phyloP scores from a whole-genome alignment of 1,284 basidiomycete genomes.

The Lignosus rhinocerotis region DNA sequence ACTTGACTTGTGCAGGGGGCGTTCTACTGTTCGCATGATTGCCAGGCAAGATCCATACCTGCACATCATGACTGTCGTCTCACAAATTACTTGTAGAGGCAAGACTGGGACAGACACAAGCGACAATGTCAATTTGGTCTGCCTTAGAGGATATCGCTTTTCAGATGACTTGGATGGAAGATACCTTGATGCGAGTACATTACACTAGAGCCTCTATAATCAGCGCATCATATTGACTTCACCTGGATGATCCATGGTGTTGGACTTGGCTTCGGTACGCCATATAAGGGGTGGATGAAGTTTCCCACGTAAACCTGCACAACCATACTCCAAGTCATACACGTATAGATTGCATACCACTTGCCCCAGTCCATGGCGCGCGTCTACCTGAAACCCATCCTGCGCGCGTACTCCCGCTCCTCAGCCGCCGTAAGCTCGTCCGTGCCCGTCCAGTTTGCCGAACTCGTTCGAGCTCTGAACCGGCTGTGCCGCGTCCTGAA shows the following conservation, averaged over 20 bases:
- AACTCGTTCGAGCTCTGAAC: conserved; percentile 87
- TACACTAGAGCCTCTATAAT: background rate
- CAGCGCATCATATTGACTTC: background rate
- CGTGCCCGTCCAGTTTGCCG: conserved; percentile 89
- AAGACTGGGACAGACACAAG: conserved; percentile 26
- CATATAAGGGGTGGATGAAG: too few relatives aligned
- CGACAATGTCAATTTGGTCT: conserved; percentile 7
- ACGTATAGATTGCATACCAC: background rate
- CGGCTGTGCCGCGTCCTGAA: conserved; percentile 74
- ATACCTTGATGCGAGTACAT: background rate
- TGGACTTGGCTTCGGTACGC: background rate
- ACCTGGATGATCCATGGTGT: background rate
- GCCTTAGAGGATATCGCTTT: background rate
- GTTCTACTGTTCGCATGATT: conserved; percentile 28
- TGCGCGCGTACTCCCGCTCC: conserved; percentile 80
- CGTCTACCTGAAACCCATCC: conserved; percentile 76
- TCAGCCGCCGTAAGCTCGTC: conserved; percentile 84
- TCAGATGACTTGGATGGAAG: background rate
- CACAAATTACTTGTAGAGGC: conserved; percentile 7
- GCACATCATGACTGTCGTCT: background rate
- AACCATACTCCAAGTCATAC: background rate
- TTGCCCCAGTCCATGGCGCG: background rate
- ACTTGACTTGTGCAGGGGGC: conserved; percentile 12
- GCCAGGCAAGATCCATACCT: conserved; percentile 19
- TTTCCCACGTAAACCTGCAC: background rate